phyloP scores from a whole-genome alignment of 306 rosid species.

The Elaeagnus macrophylla region DNA sequence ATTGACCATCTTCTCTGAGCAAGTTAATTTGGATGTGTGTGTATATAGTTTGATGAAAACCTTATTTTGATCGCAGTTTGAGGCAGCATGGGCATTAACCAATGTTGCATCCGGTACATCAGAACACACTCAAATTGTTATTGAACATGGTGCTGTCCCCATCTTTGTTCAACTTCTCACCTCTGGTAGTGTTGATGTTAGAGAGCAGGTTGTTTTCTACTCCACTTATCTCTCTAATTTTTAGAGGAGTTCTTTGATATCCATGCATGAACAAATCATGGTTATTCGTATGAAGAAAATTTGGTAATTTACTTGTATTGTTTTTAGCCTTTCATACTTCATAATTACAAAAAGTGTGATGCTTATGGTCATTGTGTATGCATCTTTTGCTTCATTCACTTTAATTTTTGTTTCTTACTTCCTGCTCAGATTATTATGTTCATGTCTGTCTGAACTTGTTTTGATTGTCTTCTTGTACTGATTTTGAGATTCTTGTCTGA shows the following conservation, averaged over 20 bases:
- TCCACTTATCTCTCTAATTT: background rate
- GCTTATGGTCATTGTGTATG: too few relatives aligned
- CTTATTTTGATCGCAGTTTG: conserved; percentile 36
- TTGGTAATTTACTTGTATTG: background rate
- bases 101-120: conserved; percentile 56
- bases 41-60: background rate
- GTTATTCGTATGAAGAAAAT: background rate
- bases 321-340: background rate
- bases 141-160: conserved; percentile 62
- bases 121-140: conserved; percentile 49
- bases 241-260: background rate
- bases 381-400: too few relatives aligned
- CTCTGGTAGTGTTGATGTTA: conserved; percentile 46
- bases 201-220: conserved; percentile 52
- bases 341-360: too few relatives aligned
- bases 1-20: background rate
- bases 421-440: too few relatives aligned
- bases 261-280: background rate
- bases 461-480: too few relatives aligned
- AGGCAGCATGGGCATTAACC: conserved; percentile 69
- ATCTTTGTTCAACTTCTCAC: conserved; percentile 48
- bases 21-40: background rate
- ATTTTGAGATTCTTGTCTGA: background rate
- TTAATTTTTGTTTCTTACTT: too few relatives aligned
- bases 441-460: too few relatives aligned